phyloP scores from a whole-genome alignment of 1,284 basidiomycete species.

The Cystobasidiaceae sp. region DNA sequence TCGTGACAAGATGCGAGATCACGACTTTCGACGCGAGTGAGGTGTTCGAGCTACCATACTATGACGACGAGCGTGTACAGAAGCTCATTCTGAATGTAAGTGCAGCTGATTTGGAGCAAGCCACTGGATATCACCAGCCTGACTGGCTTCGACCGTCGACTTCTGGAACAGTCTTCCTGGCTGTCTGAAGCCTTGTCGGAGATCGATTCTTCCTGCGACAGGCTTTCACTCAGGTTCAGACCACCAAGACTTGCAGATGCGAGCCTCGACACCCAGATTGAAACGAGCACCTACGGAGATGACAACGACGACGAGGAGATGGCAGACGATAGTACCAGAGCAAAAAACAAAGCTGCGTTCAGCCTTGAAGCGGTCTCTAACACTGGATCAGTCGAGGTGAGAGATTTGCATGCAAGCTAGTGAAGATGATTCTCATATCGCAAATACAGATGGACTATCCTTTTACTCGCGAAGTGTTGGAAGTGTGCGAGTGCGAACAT shows the following conservation, averaged over 20 bases:
- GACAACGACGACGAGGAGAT: slow-evolving; percentile 9
- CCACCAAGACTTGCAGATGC: slow-evolving; percentile 46
- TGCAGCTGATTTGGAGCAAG: background rate
- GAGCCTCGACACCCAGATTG: background rate
- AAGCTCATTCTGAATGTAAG: slow-evolving; percentile 80
- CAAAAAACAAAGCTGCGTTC: slow-evolving; percentile 13
- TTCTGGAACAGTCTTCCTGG: slow-evolving; percentile 66
- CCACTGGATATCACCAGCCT: background rate
- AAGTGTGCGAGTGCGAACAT: slow-evolving; percentile 71
- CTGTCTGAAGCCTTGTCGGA: slow-evolving; percentile 85
- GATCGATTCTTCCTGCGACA: slow-evolving; percentile 74
- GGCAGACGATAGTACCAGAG: background rate
- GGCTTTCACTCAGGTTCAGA: slow-evolving; percentile 72
- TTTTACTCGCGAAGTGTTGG: slow-evolving; percentile 79
- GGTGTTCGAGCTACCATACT: slow-evolving; percentile 70
- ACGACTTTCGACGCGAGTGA: slow-evolving; percentile 78
- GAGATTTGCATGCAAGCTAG: background rate
- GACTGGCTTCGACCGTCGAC: background rate
- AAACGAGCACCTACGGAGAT: slow-evolving; percentile 1
- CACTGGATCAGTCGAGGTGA: slow-evolving; percentile 21
- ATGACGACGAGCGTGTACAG: slow-evolving; percentile 62
- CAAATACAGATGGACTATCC: slow-evolving; percentile 77
- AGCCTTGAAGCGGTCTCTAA: slow-evolving; percentile 24
- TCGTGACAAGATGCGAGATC: slow-evolving; percentile 82
- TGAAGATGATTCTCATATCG: background rate